These are phyloP conservation scores for Knoxia roxburghii DNA, from an alignment of 257 asterid genomes.

Conservation along the genomic window DNA sequence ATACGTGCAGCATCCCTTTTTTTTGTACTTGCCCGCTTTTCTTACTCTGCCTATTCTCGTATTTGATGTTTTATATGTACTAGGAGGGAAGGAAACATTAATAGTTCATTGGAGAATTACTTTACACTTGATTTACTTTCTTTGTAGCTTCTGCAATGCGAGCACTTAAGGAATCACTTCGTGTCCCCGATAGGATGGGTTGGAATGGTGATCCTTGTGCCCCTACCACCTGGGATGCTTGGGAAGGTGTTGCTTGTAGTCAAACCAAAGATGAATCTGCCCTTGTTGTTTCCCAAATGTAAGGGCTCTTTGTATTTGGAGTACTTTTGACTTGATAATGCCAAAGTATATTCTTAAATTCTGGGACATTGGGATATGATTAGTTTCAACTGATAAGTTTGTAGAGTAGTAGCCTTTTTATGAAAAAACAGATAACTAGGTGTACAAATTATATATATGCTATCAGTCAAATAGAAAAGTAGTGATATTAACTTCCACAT, in stretches of 20 bases:
- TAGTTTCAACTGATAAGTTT: neutral
- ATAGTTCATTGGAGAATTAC: neutral
- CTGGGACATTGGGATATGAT: neutral
- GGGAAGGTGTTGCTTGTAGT: slow-evolving; percentile 97
- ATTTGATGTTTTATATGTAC: neutral
- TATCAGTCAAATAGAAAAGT: neutral
- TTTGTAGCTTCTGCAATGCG: slow-evolving; percentile 82
- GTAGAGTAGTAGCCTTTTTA: neutral
- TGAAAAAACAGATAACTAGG: neutral
- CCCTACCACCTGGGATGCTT: slow-evolving; percentile 98
- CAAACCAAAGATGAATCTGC: slow-evolving; percentile 45
- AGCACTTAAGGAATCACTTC: slow-evolving; percentile 83
- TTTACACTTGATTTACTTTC: neutral
- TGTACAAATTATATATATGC: neutral
- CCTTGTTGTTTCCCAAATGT: slow-evolving; percentile 88
- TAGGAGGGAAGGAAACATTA: neutral
- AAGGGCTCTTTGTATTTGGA: slow-evolving; percentile 21
- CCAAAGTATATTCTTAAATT: neutral
- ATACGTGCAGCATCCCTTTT: neutral
- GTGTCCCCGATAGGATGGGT: slow-evolving; percentile 95
- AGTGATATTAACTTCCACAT: neutral
- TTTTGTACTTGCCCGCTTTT: neutral
- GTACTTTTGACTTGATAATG: neutral
- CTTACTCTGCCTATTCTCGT: neutral
- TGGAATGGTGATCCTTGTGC: slow-evolving; percentile 99